Conservation (phyloP, 495 filamentous ascomycete genomes). For the Trichoderma reesei region DNA sequence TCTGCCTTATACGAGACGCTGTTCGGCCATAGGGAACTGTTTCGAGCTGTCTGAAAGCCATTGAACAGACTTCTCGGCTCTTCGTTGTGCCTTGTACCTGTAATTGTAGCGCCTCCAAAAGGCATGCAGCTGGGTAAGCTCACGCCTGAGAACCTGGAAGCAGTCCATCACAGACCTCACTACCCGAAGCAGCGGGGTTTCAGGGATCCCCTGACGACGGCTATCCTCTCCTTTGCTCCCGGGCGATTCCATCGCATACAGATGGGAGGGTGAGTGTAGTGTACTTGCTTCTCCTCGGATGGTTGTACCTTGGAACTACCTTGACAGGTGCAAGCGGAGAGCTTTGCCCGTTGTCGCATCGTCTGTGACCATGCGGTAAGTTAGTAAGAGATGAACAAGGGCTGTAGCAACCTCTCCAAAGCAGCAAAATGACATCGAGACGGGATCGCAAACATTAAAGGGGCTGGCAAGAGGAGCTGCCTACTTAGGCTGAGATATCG, state of each 20-base stretch:
- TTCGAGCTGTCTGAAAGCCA: neutral
- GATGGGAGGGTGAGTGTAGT: slow-evolving; percentile 4
- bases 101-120: too few species aligned
- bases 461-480: too few species aligned
- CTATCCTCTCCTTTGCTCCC: neutral
- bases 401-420: neutral
- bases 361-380: neutral
- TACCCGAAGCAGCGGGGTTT: too few species aligned
- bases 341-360: neutral
- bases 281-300: neutral
- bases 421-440: neutral
- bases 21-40: too few species aligned
- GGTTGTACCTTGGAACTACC: neutral
- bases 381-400: neutral
- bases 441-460: neutral
- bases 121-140: too few species aligned
- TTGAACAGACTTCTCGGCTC: too few species aligned
- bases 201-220: neutral
- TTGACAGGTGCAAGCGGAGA: neutral
- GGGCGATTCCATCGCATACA: neutral
- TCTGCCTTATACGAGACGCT: neutral
- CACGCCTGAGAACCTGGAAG: too few species aligned
- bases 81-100: too few species aligned
- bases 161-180: too few species aligned
- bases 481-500: too few species aligned